phyloP scores from a whole-genome alignment of 106 monocot genomes.

The Dendrobium huoshanense region DNA sequence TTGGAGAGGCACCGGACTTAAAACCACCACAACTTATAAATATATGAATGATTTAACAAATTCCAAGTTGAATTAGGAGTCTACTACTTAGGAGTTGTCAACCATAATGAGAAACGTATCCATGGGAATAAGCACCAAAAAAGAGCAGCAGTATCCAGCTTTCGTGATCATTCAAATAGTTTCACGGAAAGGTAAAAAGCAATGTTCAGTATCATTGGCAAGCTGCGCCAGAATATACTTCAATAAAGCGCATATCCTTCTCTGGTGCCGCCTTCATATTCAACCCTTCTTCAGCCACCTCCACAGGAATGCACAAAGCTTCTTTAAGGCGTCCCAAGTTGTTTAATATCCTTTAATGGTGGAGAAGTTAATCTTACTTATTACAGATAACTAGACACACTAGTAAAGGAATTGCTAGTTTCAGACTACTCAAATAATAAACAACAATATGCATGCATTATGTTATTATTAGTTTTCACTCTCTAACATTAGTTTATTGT shows the following conservation, averaged over 20 bases:
- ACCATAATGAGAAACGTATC: not conserved
- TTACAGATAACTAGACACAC: not conserved
- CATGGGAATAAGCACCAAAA: not conserved
- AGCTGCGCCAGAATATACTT: not conserved
- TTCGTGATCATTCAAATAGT: not conserved
- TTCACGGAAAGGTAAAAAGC: not conserved
- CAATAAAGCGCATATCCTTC: not conserved
- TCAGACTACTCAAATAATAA: not conserved
- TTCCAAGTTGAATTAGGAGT: not conserved
- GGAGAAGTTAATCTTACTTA: not conserved
- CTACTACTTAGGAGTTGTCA: not conserved
- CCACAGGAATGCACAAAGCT: not conserved
- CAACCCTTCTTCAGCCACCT: not conserved
- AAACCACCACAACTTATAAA: not conserved
- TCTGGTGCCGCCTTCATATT: not conserved
- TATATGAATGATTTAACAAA: not conserved
- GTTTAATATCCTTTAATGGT: not conserved
- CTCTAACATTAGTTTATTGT: not conserved
- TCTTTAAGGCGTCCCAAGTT: not conserved
- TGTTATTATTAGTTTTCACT: not conserved
- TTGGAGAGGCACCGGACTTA: not conserved
- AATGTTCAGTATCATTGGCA: not conserved
- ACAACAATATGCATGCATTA: not conserved
- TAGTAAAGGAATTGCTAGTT: not conserved
- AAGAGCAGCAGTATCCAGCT: not conserved